phyloP scores from a whole-genome alignment of 768 basidiomycete genomes.

The Suillus weaverae region DNA sequence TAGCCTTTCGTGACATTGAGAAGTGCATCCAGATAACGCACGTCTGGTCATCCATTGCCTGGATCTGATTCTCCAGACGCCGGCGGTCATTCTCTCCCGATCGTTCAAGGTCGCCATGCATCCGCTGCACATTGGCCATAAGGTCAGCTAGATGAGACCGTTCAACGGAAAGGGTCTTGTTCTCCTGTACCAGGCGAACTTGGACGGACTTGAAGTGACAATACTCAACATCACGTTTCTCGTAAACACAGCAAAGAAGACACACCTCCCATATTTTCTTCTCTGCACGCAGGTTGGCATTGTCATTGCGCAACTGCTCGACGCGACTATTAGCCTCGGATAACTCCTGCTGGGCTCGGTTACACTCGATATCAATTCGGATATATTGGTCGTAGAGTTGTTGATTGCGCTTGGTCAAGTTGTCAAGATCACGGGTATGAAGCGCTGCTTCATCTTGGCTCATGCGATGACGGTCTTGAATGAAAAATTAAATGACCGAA shows the following conservation, averaged over 20 bases:
- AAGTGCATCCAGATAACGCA: constrained; percentile 36
- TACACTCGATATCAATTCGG: constrained; percentile 72
- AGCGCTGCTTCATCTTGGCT: constrained; percentile 66
- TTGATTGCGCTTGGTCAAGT: constrained; percentile 65
- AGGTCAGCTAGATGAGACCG: constrained; percentile 84
- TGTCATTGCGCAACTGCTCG: constrained; percentile 83
- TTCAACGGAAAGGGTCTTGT: constrained; percentile 75
- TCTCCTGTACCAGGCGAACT: constrained; percentile 80
- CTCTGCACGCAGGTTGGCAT: constrained; percentile 87
- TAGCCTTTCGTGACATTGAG: constrained; percentile 2
- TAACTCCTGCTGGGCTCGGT: constrained; percentile 67
- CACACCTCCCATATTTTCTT: constrained; percentile 90
- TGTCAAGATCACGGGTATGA: constrained; percentile 65
- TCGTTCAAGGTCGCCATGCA: constrained; percentile 85
- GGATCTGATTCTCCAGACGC: constrained; percentile 76
- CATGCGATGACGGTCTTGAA: constrained; percentile 66
- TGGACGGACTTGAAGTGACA: constrained; percentile 64
- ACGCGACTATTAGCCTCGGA: constrained; percentile 55
- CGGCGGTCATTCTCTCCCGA: constrained; percentile 81
- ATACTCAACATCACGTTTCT: constrained; percentile 5
- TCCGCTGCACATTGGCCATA: constrained; percentile 86
- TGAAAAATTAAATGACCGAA: constrained; percentile 9
- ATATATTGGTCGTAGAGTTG: constrained; percentile 74
- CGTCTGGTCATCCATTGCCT: constrained; percentile 78
- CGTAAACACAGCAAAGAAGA: neutral